phyloP scores from a whole-genome alignment of 805 yeast species.

The Kodamaea kaohsiungensis region DNA sequence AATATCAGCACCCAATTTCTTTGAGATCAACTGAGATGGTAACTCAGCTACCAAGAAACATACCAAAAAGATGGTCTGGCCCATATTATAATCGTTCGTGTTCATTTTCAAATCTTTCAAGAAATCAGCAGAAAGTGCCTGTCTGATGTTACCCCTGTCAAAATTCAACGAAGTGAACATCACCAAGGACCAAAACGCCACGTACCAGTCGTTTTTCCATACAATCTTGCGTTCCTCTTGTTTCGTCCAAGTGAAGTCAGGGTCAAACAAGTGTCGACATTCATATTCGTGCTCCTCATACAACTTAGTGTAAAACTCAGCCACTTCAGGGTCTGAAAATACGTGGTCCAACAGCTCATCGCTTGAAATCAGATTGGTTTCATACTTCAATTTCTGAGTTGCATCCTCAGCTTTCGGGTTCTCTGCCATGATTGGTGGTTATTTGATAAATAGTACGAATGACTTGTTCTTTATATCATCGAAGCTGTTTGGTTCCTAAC shows the following conservation, averaged over 20 bases:
- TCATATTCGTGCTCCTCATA: slow-evolving; percentile 56
- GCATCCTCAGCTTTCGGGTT: not conserved
- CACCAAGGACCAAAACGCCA: slow-evolving; percentile 23
- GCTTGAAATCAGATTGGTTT: not conserved
- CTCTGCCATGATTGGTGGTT: not conserved
- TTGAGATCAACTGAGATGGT: slow-evolving; percentile 28
- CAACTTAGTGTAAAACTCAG: slow-evolving; percentile 43
- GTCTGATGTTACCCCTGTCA: slow-evolving; percentile 26
- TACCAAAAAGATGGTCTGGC: slow-evolving; percentile 23
- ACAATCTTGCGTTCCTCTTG: slow-evolving; percentile 22
- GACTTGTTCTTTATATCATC: not conserved
- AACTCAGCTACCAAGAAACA: slow-evolving; percentile 26
- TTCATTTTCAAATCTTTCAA: slow-evolving; percentile 21
- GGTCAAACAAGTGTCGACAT: slow-evolving; percentile 56
- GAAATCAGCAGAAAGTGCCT: slow-evolving; percentile 26
- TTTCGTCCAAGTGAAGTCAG: slow-evolving; percentile 41
- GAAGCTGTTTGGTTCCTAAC: not conserved
- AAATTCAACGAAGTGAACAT: slow-evolving; percentile 25
- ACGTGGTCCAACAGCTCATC: slow-evolving; percentile 10
- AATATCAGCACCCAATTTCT: slow-evolving; percentile 26
- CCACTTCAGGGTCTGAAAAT: slow-evolving; percentile 45
- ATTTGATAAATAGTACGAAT: not conserved
- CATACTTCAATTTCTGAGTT: not conserved
- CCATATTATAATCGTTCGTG: slow-evolving; percentile 26
- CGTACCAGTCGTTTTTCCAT: slow-evolving; percentile 24